Conservation (phyloP, 345 rosid species). For the Eucalyptus pauciflora region DNA sequence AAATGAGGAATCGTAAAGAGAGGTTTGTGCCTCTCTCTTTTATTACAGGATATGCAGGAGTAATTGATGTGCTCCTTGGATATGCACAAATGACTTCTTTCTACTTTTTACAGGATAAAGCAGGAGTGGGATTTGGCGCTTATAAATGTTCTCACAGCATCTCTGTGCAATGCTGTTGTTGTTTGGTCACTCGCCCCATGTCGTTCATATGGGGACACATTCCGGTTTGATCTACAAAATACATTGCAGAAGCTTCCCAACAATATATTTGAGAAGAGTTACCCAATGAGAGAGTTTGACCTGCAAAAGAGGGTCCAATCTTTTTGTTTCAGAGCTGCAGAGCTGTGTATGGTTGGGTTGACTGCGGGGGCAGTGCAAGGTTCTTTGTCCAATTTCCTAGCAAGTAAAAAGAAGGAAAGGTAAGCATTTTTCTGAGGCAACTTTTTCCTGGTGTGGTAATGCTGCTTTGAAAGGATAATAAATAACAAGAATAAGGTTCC, state of each 20-base stretch:
- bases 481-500: not conserved
- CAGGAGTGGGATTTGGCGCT: constrained; percentile 97
- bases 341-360: constrained; percentile 70
- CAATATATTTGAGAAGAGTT: constrained; percentile 84
- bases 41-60: not conserved
- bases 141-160: constrained; percentile 62
- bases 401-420: constrained; percentile 68
- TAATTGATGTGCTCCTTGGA: not conserved
- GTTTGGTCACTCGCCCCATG: constrained; percentile 95
- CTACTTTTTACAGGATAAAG: constrained; percentile 36
- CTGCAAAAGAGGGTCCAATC: constrained; percentile 88
- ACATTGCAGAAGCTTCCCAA: constrained; percentile 93
- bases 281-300: constrained; percentile 84
- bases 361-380: constrained; percentile 81
- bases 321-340: constrained; percentile 77
- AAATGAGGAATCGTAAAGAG: constrained; percentile 71
- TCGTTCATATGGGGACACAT: constrained; percentile 90
- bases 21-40: constrained; percentile 27
- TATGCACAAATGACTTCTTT: not conserved
- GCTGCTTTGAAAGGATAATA: not conserved
- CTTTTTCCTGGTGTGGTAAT: not conserved
- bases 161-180: constrained; percentile 76
- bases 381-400: constrained; percentile 57
- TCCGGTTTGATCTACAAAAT: constrained; percentile 85
- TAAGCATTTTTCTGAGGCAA: constrained; percentile 2